Base-by-base conservation (phyloP, 306 rosid genomes). In the Elaeagnus macrophylla region DNA sequence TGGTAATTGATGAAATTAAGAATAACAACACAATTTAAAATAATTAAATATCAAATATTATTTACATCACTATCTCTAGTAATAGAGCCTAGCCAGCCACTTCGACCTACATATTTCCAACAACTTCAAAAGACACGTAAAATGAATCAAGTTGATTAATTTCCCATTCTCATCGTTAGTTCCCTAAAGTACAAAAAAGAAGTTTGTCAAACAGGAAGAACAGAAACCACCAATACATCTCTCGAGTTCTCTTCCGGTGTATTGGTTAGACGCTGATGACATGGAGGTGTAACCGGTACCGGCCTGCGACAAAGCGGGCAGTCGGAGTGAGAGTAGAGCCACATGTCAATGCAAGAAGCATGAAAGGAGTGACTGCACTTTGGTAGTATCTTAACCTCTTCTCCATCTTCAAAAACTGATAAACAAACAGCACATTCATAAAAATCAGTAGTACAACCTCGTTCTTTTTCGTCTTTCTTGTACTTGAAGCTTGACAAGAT, bases 281-380 rank as follows among this genome's bases (percentile, higher is more conserved):
- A 37, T 53, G 53, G 49, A 1, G 64, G 56, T 4, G 37, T 57
- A 2, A 64, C 78, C 0, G 95, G 75, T 48, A 71, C 85, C 2
- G 85, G 85, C 6, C 96, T 48, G 10, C 99, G 79, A 56, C 99
- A 93, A 68, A 93, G 70, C 1, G 99, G 96, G 59, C 96, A 93
- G 51, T 93, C 99, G 8, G 69, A 74, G 78, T 87, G 99, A 59
- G 95, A 93, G 62, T 46, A 73, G 14, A 93, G 88, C 99, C 99
- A 87, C 94, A 84, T 87, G 41, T 87, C 99, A 59, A 93, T 87
- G 47, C 99, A 93, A 13, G 52, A 12, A 10, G 82, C 83, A 57
- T 93, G 99, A 45, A 93, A 93, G 0, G 69, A 73, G 71, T 87
- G 99, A 1, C 80, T 75, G 66, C 96, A 93, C 42, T 74, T 60